Conservation (phyloP, 768 basidiomycete species). For the Auricularia sp. region DNA sequence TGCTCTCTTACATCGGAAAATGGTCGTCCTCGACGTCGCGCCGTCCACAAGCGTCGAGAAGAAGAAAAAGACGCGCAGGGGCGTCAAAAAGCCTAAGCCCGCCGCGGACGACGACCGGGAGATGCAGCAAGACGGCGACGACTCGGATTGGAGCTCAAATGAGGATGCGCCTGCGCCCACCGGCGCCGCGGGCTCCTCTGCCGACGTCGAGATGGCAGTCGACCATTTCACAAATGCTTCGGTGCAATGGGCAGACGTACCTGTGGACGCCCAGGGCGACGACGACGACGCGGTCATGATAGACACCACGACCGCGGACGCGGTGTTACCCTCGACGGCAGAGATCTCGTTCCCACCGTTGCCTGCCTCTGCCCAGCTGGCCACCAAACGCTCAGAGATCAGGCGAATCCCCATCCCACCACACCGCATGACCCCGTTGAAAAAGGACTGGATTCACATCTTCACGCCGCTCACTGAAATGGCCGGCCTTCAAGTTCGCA, state of each 20-base stretch:
- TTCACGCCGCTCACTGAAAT: conserved; percentile 95
- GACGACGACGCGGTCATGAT: conserved; percentile 58
- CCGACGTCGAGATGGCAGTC: conserved; percentile 17
- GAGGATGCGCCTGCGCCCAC: conserved; percentile 6
- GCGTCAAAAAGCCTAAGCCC: conserved; percentile 1
- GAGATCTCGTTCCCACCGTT: conserved; percentile 65
- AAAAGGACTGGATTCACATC: conserved; percentile 92
- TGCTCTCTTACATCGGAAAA: not conserved
- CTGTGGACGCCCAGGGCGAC: conserved; percentile 13
- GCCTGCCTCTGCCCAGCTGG: conserved; percentile 43
- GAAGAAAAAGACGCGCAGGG: conserved; percentile 7
- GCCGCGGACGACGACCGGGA: conserved; percentile 5
- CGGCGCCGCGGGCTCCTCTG: conserved; percentile 4
- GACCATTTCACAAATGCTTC: conserved; percentile 12
- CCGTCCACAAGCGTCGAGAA: not conserved
- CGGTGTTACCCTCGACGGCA: conserved; percentile 32
- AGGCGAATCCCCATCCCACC: conserved; percentile 87
- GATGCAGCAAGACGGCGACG: not conserved
- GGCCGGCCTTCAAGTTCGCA: conserved; percentile 87
- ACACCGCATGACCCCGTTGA: conserved; percentile 94
- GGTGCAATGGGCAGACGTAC: not conserved
- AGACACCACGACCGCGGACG: conserved; percentile 34
- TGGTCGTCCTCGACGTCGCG: not conserved
- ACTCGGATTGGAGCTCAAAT: conserved; percentile 3
- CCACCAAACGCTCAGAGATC: conserved; percentile 68